Evolutionary conservation across 1,139 yeast genomes (phyloP).

Genomic region (Kodamaea suecica): DNA sequence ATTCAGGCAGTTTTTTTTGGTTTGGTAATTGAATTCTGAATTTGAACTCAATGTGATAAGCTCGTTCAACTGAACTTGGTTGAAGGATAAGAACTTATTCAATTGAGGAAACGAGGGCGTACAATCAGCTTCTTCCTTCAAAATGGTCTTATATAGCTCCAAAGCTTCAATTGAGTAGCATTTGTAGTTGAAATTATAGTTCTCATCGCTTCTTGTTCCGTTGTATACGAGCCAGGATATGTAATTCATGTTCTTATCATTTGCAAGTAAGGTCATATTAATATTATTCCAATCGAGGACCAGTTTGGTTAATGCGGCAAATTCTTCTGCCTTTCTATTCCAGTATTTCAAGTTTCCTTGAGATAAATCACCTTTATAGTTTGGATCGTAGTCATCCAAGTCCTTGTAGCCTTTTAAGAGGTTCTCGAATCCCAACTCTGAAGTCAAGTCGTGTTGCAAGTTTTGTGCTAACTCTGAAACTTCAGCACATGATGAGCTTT

Average conservation of each 20-base stretch:
- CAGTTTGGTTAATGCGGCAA: constrained; percentile 25
- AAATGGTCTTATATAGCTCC: constrained; percentile 4
- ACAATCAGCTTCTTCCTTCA: no score
- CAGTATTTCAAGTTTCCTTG: constrained; percentile 32
- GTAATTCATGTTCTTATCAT: background rate
- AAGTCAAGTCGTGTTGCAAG: constrained; percentile 31
- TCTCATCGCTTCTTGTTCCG: constrained; percentile 11
- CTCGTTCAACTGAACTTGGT: constrained; percentile 9
- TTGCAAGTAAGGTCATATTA: constrained; percentile 15
- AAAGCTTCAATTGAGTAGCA: constrained; percentile 11
- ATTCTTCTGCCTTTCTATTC: constrained; percentile 31
- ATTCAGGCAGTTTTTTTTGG: constrained; percentile 1
- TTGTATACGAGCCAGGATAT: background rate
- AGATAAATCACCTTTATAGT: constrained; percentile 20
- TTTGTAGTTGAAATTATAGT: constrained; percentile 20
- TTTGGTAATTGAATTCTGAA: constrained; percentile 3
- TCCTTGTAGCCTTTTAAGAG: constrained; percentile 35
- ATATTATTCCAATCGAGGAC: constrained; percentile 26
- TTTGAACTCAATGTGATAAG: constrained; percentile 5
- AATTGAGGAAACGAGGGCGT: background rate
- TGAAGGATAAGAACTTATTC: constrained; percentile 6
- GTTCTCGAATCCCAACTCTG: constrained; percentile 28
- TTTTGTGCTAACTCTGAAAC: constrained; percentile 34
- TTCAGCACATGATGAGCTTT: constrained; percentile 42
- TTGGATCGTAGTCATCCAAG: constrained; percentile 21